These are phyloP conservation scores for Lentinula aciculospora DNA, from an alignment of 768 basidiomycete species.

Conservation along the genomic window DNA sequence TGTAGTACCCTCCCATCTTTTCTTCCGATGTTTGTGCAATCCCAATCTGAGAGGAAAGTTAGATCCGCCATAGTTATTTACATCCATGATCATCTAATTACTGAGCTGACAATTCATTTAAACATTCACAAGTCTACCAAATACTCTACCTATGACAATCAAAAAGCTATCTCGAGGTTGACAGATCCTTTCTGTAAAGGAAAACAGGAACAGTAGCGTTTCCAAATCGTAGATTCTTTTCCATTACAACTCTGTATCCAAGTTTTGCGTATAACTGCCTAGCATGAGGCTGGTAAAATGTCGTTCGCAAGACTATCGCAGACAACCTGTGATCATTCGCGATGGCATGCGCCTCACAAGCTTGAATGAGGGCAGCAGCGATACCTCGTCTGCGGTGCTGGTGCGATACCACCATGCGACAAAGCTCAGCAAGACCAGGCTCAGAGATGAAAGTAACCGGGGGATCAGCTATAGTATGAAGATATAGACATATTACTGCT, in stretches of 20 bases:
- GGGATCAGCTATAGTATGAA: background rate
- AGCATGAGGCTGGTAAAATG: slow-evolving; percentile 1
- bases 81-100: background rate
- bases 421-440: slow-evolving; percentile 15
- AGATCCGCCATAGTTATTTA: background rate
- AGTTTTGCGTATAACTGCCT: background rate
- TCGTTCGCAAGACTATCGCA: background rate
- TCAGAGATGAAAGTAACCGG: slow-evolving; percentile 6
- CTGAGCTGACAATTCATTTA: too few species aligned
- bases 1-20: background rate
- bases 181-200: background rate
- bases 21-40: background rate
- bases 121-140: too few species aligned
- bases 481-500: slow-evolving; percentile 1
- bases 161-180: background rate
- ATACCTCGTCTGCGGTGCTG: slow-evolving; percentile 17
- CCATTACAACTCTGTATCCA: background rate
- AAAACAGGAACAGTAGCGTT: background rate
- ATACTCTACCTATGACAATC: background rate
- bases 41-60: background rate
- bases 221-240: background rate
- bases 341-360: slow-evolving; percentile 1
- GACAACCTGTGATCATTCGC: background rate
- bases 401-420: slow-evolving; percentile 20
- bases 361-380: slow-evolving; percentile 6